Percentiles rank a stretch among this genome's conserved stretches.
These are phyloP conservation scores for Hansenula anomala DNA, from an alignment of 1,139 yeast species.

Conservation along the genomic window DNA sequence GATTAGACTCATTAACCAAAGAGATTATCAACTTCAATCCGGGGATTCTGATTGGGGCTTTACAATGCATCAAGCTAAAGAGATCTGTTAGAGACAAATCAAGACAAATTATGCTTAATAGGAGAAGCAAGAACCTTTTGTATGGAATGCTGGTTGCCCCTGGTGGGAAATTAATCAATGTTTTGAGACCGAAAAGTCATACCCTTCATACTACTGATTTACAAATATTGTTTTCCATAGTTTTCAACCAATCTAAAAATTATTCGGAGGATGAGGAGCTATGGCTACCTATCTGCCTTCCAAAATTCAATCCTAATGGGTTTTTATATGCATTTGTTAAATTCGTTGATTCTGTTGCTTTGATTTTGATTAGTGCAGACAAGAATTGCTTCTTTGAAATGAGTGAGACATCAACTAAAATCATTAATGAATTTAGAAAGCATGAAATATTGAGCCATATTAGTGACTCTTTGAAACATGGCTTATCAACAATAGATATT, in stretches of 20 bases:
- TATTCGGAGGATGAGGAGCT: conserved; percentile 53
- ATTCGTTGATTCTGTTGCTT: conserved; percentile 49
- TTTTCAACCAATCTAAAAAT: conserved; percentile 39
- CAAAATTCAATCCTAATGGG: conserved; percentile 84
- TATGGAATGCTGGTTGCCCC: conserved; percentile 61
- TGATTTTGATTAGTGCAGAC: conserved; percentile 77
- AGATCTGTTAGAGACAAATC: conserved; percentile 42
- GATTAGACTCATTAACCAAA: conserved; percentile 57
- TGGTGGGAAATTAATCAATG: conserved; percentile 50
- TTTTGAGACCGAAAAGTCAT: conserved; percentile 59
- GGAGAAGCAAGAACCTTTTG: conserved; percentile 41
- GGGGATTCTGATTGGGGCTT: conserved; percentile 53
- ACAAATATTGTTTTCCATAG: conserved; percentile 57
- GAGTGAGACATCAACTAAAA: conserved; percentile 51
- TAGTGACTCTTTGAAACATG: conserved; percentile 33
- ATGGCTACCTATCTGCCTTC: conserved; percentile 93
- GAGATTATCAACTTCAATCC: conserved; percentile 49
- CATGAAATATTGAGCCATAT: conserved; percentile 32
- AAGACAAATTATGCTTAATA: conserved; percentile 36
- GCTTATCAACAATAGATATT: conserved; percentile 44
- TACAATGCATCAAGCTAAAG: conserved; percentile 51
- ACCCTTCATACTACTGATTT: conserved; percentile 68
- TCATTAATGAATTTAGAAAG: conserved; percentile 39
- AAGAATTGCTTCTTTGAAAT: conserved; percentile 77
- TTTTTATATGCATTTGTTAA: conserved; percentile 78